Evolutionary conservation across 352 stramenopile genomes (phyloP).

Genomic region (Phytophthora sp.): DNA sequence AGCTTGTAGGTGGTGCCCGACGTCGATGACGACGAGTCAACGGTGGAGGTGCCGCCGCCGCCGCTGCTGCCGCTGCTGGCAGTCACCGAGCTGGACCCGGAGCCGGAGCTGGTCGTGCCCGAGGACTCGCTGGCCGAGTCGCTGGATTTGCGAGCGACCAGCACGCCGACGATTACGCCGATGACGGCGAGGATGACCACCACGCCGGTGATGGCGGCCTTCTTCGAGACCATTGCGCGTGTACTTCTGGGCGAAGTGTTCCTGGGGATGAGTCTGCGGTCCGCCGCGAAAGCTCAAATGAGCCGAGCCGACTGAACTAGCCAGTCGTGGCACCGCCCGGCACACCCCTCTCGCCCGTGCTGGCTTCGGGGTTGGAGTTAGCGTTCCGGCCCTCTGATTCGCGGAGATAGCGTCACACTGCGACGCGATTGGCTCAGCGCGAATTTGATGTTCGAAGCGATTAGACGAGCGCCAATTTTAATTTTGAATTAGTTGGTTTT

Average conservation of each 20-base stretch:
- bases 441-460: slow-evolving; percentile 19
- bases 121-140: slow-evolving; percentile 38
- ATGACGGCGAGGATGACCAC: slow-evolving; percentile 56
- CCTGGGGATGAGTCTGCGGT: slow-evolving; percentile 1
- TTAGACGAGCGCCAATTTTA: not conserved
- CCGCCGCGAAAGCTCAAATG: slow-evolving; percentile 36
- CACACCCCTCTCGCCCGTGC: slow-evolving; percentile 18
- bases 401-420: slow-evolving; percentile 7
- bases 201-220: slow-evolving; percentile 42
- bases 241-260: slow-evolving; percentile 8
- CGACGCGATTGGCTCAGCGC: slow-evolving; percentile 6
- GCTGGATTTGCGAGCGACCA: slow-evolving; percentile 37
- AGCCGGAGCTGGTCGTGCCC: slow-evolving; percentile 26
- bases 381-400: slow-evolving; percentile 7
- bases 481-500: not conserved
- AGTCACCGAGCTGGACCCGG: slow-evolving; percentile 20
- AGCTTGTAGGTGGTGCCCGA: slow-evolving; percentile 34
- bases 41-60: slow-evolving; percentile 3
- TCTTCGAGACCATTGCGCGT: slow-evolving; percentile 35
- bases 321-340: slow-evolving; percentile 13
- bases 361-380: slow-evolving; percentile 26
- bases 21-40: slow-evolving; percentile 14
- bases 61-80: slow-evolving; percentile 11
- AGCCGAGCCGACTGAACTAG: slow-evolving; percentile 7
- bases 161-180: slow-evolving; percentile 50